A percentile compares a stretch with the other conserved stretches of the same genome.
phyloP scores from a whole-genome alignment of 2,329 filamentous ascomycete species.

The Sarocladiaceae sp. region DNA sequence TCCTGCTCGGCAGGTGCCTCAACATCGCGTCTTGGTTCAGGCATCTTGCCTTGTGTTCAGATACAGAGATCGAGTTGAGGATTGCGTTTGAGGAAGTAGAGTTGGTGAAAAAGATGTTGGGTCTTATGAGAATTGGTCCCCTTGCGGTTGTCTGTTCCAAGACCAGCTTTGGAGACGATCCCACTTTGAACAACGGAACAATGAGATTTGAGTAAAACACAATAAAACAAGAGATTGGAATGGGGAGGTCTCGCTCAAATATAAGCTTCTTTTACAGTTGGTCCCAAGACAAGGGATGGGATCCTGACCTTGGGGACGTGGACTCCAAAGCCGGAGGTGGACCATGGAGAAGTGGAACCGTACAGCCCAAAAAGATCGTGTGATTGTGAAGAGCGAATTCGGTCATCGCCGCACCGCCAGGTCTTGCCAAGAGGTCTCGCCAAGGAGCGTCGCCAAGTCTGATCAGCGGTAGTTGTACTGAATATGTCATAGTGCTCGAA shows the following conservation, averaged over 20 bases:
- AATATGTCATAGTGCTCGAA: neutral
- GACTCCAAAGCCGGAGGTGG: slow-evolving; percentile 4
- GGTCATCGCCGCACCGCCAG: neutral
- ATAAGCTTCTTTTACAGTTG: neutral
- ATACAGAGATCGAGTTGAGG: no score
- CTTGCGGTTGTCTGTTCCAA: neutral
- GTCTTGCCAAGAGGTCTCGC: neutral
- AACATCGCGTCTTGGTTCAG: slow-evolving; percentile 17
- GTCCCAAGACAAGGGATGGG: neutral
- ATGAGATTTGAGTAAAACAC: neutral
- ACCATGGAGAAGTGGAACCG: slow-evolving; percentile 12
- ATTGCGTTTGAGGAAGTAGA: neutral
- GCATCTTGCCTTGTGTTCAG: no score
- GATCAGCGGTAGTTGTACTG: slow-evolving; percentile 6
- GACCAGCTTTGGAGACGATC: neutral
- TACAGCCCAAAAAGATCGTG: neutral
- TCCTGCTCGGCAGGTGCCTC: slow-evolving; percentile 17
- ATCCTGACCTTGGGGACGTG: neutral
- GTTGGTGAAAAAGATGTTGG: neutral
- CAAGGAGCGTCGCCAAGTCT: slow-evolving; percentile 2
- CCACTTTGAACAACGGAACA: neutral
- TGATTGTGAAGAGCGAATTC: neutral
- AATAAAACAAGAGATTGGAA: neutral
- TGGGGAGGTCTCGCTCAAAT: slow-evolving; percentile 7
- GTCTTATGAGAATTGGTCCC: neutral